Base-by-base conservation (phyloP, 345 rosid species). In the Aegle marmelos region DNA sequence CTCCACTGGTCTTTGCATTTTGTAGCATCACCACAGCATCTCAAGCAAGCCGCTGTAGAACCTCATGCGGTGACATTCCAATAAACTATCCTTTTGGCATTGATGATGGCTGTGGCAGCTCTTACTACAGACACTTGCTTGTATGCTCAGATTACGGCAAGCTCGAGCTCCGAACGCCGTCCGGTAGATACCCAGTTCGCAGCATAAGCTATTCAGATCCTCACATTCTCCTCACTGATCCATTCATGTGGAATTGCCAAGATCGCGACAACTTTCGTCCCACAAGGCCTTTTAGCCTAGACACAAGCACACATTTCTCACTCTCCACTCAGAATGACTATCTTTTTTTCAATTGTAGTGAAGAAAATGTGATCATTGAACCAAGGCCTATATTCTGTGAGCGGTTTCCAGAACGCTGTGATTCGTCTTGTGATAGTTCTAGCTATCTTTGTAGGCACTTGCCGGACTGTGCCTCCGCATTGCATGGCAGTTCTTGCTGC, bases 21-120 rank as follows among this genome's bases (percentile, higher is more conserved):
- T 5, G 73, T 68, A 75, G 30, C 72, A 72, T 76, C 34, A 83
- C 83, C 39, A 33, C 75, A 75, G 16, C 80, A 73, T 85, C 90
- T 9, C 88, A 85, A 73, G 83, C 88, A 57, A 78, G 70, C 75
- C 87, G 74, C 21, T 95, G 98, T 37, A 83, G 98, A 79, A 79
- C 87, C 56, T 80, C 90, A n/a, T 95, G 98, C 33, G 98, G 97
- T 9, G 73, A 79, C 54, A 88, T 94, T 72, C 93, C 90, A 0
- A 91, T 94, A 75, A 84, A 73, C 68, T 92, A 92, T 67, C 98
- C 98, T 7, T 90, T 95, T 14, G 88, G 91, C 39, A 85, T 93
- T 61, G 97, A 92, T 30, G 97, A 94, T 11, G 98, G 98, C 25
- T 96, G 99, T 54, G 98, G 98, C 45, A 92, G 93, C 76, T 93